These are phyloP conservation scores for Bipolaris zeicola DNA, from an alignment of 2,329 filamentous ascomycete genomes.

Conservation along the genomic window DNA sequence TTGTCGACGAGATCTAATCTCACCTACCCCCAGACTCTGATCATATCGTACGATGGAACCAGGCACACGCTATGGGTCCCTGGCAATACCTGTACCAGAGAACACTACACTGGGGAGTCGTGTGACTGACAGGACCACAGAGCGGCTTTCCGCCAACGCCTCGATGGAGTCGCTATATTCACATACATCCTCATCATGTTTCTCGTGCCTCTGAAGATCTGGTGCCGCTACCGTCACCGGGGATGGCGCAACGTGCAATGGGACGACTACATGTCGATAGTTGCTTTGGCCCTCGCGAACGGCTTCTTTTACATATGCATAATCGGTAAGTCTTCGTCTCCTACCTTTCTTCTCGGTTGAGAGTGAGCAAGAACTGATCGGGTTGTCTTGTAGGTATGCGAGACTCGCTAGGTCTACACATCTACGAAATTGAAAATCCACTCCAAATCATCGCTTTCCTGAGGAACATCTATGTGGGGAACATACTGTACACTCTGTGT, in stretches of 20 bases:
- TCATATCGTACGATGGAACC: neutral
- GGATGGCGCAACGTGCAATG: slow-evolving; percentile 29
- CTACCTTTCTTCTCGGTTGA: neutral
- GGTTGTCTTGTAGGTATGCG: slow-evolving; percentile 20
- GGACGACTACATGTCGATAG: slow-evolving; percentile 27
- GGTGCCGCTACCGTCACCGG: slow-evolving; percentile 25
- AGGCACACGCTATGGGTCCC: neutral
- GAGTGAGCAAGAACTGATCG: neutral
- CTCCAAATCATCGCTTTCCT: slow-evolving; percentile 21
- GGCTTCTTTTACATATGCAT: slow-evolving; percentile 27
- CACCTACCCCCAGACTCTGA: neutral
- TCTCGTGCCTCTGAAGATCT: slow-evolving; percentile 32
- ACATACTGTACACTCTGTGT: slow-evolving; percentile 26
- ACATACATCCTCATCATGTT: slow-evolving; percentile 31
- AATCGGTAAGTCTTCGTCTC: slow-evolving; percentile 20
- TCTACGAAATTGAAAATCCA: slow-evolving; percentile 12
- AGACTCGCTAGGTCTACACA: slow-evolving; percentile 19
- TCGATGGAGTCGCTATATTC: slow-evolving; percentile 28
- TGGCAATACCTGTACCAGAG: slow-evolving; percentile 5
- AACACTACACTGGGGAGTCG: neutral
- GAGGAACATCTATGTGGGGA: slow-evolving; percentile 22
- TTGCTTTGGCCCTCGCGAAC: slow-evolving; percentile 23
- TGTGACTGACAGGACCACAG: slow-evolving; percentile 2
- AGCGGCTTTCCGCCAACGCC: slow-evolving; percentile 20
- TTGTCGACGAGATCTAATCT: neutral